These are phyloP conservation scores for Emmonsiellopsis sp. DNA, from an alignment of 2,329 filamentous ascomycete species.

Conservation along the genomic window DNA sequence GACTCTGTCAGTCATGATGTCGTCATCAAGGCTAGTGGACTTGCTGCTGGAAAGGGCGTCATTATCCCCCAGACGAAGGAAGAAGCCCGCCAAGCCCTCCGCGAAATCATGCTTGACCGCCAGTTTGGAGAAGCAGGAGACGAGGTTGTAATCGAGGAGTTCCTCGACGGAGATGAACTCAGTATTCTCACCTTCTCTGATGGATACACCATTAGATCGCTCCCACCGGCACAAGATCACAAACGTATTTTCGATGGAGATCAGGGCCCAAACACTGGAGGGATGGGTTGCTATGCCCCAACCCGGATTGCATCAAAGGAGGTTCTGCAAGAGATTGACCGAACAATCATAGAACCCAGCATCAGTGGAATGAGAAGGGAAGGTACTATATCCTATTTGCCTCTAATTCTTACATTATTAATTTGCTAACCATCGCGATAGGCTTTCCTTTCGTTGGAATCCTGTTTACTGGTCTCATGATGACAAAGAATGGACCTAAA, in stretches of 20 bases:
- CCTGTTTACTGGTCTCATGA: constrained; percentile 66
- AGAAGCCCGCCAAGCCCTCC: constrained; percentile 72
- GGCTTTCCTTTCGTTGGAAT: constrained; percentile 37
- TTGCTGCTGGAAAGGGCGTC: constrained; percentile 93
- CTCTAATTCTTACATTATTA: neutral
- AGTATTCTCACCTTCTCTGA: constrained; percentile 89
- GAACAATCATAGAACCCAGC: constrained; percentile 78
- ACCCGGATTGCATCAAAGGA: constrained; percentile 68
- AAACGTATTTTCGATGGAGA: constrained; percentile 91
- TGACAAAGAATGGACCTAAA: constrained; percentile 70
- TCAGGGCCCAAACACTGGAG: constrained; percentile 84
- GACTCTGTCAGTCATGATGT: constrained; percentile 62
- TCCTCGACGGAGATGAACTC: constrained; percentile 81
- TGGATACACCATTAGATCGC: constrained; percentile 69
- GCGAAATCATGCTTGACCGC: constrained; percentile 81
- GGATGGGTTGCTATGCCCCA: constrained; percentile 96
- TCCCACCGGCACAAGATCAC: constrained; percentile 92
- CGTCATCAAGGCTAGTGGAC: constrained; percentile 87
- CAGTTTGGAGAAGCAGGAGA: constrained; percentile 81
- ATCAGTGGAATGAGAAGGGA: constrained; percentile 81
- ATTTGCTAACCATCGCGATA: constrained; percentile 5
- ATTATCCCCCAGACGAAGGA: constrained; percentile 74
- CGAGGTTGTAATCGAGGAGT: constrained; percentile 94
- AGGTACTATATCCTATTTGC: constrained; percentile 28
- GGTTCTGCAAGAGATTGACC: constrained; percentile 69